Evolutionary conservation across 2,329 filamentous ascomycete genomes (phyloP), one percentile per base, ranked within the genome.

Genomic region (Tolypocladium sp.): DNA sequence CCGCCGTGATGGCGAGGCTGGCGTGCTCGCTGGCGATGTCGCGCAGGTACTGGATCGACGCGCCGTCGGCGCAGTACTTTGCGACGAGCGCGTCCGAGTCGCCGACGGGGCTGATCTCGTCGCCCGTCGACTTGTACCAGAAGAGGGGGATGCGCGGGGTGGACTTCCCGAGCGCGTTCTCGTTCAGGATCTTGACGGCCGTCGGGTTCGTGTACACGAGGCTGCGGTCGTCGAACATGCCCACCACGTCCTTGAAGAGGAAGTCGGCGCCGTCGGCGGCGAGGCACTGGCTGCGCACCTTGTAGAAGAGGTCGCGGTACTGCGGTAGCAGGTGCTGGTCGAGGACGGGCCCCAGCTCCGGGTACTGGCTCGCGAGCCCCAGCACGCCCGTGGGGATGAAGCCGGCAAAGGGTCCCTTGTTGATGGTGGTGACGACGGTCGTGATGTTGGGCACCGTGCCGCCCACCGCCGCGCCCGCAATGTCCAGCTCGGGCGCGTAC

Each of bases 61-160:
- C 75, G 4, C 76, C 76, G 6, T 65, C 67, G 0, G 59, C 63
- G 62, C 80, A 82, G 58, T 77, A 80, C 17, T 66, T 63, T 0
- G 69, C 57, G 0, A 80, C 71, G 22, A 81, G 63, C 0, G 61
- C 68, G 57, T 82, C 79, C 3, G 76, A 80, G 37, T 77, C 74
- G 5, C 63, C 67, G 3, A 79, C 68, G 4, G 71, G 68, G n/a
- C 73, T 77, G 58, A 81, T 65, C 59, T 80, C 74, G 56, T 84
- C 80, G 4, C 64, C 62, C 25, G 76, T 70, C 0, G 78, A 76
- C 63, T 83, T 81, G 67, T 82, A 82, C 3, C 79, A 67, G 62
- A 77, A 79, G 6, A 82, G 56, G 0, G 80, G 80, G 62, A 81
- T 78, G 37, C 71, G 63, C 1, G 80, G 80, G 0, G 73, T 67